Evolutionary conservation across 2,329 filamentous ascomycete genomes (phyloP).

Genomic region (Magnaporthiopsis incrustans): DNA sequence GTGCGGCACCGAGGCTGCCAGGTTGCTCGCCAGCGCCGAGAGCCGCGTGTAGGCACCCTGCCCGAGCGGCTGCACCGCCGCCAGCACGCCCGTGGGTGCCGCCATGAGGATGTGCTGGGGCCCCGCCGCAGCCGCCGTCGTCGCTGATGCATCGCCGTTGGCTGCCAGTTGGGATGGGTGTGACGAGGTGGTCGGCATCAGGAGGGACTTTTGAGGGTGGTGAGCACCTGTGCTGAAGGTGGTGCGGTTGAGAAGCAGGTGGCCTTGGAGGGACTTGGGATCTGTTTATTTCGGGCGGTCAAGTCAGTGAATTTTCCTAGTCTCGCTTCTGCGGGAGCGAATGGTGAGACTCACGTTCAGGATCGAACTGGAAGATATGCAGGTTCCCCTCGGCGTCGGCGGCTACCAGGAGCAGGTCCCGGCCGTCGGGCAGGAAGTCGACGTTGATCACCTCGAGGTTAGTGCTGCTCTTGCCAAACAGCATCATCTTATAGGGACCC

Average conservation of each 20-base stretch:
- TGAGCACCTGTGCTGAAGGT: conserved; percentile 82
- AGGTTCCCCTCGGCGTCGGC: conserved; percentile 80
- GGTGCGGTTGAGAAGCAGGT: conserved; percentile 76
- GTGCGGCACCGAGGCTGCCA: conserved; percentile 68
- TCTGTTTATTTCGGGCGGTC: conserved; percentile 43
- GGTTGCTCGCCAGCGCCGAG: conserved; percentile 70
- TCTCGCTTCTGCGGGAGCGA: conserved; percentile 3
- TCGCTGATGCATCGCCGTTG: conserved; percentile 13
- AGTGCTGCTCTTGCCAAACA: conserved; percentile 81
- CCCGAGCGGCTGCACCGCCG: conserved; percentile 66
- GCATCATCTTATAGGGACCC: conserved; percentile 90
- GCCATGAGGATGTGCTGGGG: conserved; percentile 14
- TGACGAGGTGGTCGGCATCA: conserved; percentile 59
- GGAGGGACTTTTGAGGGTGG: conserved; percentile 62
- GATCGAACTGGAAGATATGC: conserved; percentile 87
- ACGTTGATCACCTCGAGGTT: conserved; percentile 71
- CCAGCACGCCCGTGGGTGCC: conserved; percentile 59
- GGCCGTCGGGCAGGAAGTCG: conserved; percentile 82
- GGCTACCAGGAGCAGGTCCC: conserved; percentile 73
- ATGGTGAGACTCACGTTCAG: conserved; percentile 61
- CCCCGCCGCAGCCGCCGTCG: not conserved
- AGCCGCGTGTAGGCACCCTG: conserved; percentile 80
- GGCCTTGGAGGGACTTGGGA: conserved; percentile 84
- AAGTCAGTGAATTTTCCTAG: conserved; percentile 12
- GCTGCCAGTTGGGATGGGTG: conserved; percentile 27